Base-by-base conservation (phyloP, 768 basidiomycete species). In the Trametes gibbosa region DNA sequence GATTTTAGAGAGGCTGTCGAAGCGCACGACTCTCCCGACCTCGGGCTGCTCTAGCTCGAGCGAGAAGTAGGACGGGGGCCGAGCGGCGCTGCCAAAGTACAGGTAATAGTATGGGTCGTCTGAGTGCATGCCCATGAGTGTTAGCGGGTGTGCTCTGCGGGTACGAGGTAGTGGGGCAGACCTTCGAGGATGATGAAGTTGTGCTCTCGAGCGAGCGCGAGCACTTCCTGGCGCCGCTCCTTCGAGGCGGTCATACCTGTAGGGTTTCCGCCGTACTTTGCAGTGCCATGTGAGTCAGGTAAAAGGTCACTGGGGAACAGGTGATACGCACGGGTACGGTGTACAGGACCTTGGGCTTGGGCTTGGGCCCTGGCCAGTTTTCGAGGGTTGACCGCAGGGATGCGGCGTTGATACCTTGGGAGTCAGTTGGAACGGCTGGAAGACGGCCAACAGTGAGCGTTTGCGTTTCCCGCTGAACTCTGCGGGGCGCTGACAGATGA, bases 1-100 rank as follows among this genome's bases (percentile, higher is more conserved):
- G 50, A 96, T 79, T 76, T 98, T 98, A 55, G 90, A 92, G 58
- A 97, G 79, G 68, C 90, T 92, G 70, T 98, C 95, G 70, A 97
- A 94, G 48, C 95, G 84, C 32, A 96, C 68, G 23, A 96, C 92
- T 6, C 87, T 83, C 3, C 95, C 95, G 25, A 83, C 81, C 83
- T 83, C 59, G 17, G 69, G 66, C 78, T 77, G 64, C 81, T 81
- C 57, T 73, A 78, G 63, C 72, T 98, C 95, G 40, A 97, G 79
- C 24, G 83, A 77, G 68, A 96, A 95, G 74, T 95, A 97, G 0
- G 88, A 92, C 1, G 87, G 83, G 17, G 84, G 83, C 9, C 87
- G 80, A 19, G 83, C 74, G 6, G 72, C 74, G 27, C 77, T 74
- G 47, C 90, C 89, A 63, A 87, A 95, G 74, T 92, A 92, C 53